Evolutionary conservation across 306 rosid genomes (phyloP).

Genomic region (Corylus americana): DNA sequence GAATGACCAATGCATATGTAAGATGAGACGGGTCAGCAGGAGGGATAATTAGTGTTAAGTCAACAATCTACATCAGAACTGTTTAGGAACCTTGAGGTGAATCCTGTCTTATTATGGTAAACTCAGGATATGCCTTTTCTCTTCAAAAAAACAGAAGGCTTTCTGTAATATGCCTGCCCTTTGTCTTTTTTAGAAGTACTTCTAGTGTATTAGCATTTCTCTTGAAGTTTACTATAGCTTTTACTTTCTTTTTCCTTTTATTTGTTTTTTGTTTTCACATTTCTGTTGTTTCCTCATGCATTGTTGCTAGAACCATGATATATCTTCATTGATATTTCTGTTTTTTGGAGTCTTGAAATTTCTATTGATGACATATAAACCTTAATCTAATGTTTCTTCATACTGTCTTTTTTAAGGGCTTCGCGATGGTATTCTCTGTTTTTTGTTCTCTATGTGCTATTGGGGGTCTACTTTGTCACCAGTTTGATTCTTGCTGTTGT

Average conservation of each 20-base stretch:
- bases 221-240: neutral
- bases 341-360: neutral
- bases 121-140: neutral
- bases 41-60: neutral
- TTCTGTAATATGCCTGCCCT: neutral
- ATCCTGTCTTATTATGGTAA: neutral
- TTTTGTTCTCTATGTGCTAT: constrained; percentile 78
- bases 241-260: neutral
- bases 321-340: neutral
- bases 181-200: neutral
- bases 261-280: neutral
- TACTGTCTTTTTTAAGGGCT: constrained; percentile 58
- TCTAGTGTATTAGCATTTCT: neutral
- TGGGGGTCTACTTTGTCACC: constrained; percentile 96
- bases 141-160: neutral
- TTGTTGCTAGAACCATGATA: neutral
- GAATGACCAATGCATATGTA: neutral
- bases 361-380: constrained; percentile 10
- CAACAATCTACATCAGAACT: neutral
- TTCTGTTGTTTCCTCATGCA: neutral
- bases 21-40: neutral
- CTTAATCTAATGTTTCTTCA: constrained; percentile 11
- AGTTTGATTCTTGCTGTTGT: constrained; percentile 97
- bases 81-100: neutral
- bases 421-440: constrained; percentile 88